These are phyloP conservation scores for Dryas octopetala DNA, from an alignment of 306 rosid species.

Conservation along the genomic window DNA sequence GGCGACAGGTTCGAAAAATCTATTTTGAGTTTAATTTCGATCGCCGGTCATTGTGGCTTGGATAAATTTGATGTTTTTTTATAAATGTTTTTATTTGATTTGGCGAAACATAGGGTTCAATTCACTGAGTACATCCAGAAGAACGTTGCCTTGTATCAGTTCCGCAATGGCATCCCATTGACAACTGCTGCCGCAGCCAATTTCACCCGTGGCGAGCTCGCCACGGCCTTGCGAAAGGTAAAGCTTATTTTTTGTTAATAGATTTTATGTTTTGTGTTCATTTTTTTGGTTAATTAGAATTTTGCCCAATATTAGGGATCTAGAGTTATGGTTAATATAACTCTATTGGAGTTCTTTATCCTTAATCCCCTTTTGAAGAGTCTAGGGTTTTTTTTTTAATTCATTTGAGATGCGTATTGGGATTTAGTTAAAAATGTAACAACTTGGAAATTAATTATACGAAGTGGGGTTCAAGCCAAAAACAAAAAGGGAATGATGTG, in stretches of 20 bases:
- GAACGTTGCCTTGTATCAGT: conserved; percentile 72
- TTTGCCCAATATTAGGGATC: neutral
- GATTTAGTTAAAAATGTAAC: neutral
- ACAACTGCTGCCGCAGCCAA: conserved; percentile 81
- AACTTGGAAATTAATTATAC: neutral
- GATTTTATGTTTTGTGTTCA: neutral
- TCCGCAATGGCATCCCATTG: conserved; percentile 74
- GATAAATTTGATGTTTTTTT: neutral
- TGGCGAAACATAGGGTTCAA: conserved; percentile 54
- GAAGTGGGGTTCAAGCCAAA: neutral
- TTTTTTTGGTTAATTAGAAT: neutral
- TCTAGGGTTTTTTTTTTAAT: neutral
- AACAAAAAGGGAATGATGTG: neutral
- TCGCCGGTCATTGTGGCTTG: conserved; percentile 20
- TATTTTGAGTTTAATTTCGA: conserved; percentile 6
- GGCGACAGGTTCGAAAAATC: conserved; percentile 68
- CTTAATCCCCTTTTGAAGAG: neutral
- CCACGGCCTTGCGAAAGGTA: conserved; percentile 84
- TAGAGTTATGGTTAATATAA: neutral
- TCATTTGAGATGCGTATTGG: neutral
- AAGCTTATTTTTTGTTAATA: neutral
- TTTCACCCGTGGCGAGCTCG: conserved; percentile 78
- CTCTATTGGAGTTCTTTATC: neutral
- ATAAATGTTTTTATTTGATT: neutral
- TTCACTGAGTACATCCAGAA: conserved; percentile 80